Evolutionary conservation across 73 alveolate genomes (phyloP), one percentile per base, ranked within the genome.

Genomic region (Tetrahymena elliotti): DNA sequence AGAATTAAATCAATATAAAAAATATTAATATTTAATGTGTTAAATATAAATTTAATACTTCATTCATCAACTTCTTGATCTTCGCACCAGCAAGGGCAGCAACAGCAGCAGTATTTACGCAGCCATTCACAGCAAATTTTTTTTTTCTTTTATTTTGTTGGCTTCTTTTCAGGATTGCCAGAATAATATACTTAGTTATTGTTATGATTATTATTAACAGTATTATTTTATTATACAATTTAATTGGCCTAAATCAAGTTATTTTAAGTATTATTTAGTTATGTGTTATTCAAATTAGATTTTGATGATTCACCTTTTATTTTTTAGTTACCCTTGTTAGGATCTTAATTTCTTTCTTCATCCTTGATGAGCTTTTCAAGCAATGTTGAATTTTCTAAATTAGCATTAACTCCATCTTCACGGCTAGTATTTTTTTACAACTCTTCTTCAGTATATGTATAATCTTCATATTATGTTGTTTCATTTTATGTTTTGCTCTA

Each of bases 51-150:
- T 68, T 68, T 18, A 68, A 27, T 68, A 24, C 16, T 22, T 68
- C 88, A 68, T 4, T 68, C 88, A 22, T 68, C 88, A 18, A 27
- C 34, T 68, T 68, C 34, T 8, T n/a, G n/a, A n/a, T 68, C 88
- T 68, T 68, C 88, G n/a, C 88, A 68, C 88, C 88, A 68, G 88
- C 88, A 68, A 18, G 88, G 88, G 11, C 88, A 68, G 88, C 88
- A 68, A 24, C 88, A 68, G 22, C 88, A 68, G 38, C 88, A 68
- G n/a, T 68, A 68, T n/a, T 68, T 68, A 31, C 88, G 88, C 8
- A 68, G 36, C 88, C 88, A 68, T 6, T n/a, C 88, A 68, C 88
- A 68, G 88, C 88, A 68, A 31, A 68, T 68, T 68, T 68, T 68
- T 36, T 68, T 68, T 31, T 24, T 68, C 22, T 68, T 68, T 68